A percentile compares a stretch with the other conserved stretches of the same genome.
phyloP scores from a whole-genome alignment of 768 basidiomycete species.

The Suillus weaverae region DNA sequence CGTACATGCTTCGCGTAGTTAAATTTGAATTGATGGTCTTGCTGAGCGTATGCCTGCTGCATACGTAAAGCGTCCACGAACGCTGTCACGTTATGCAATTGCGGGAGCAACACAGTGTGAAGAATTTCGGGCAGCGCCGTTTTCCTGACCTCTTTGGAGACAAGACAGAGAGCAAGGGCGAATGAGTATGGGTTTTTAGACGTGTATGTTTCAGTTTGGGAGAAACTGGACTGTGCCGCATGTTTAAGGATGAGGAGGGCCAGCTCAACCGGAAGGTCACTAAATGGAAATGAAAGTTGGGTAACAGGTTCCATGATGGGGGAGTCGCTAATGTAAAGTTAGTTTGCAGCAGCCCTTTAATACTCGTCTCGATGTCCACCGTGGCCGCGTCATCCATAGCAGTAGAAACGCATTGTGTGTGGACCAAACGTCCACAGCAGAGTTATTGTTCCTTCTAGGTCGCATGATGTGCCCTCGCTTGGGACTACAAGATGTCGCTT shows the following conservation, averaged over 20 bases:
- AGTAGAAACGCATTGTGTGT: neutral
- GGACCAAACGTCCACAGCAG: neutral
- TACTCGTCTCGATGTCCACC: neutral
- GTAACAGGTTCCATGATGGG: neutral
- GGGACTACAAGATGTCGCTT: neutral
- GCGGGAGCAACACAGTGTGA: neutral
- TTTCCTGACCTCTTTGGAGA: neutral
- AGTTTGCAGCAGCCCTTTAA: neutral
- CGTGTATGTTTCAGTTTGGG: neutral
- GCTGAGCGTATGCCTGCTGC: neutral
- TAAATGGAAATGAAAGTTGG: neutral
- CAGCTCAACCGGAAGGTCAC: neutral
- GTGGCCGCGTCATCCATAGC: neutral
- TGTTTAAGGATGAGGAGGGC: neutral
- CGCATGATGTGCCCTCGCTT: neutral
- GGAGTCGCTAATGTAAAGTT: neutral
- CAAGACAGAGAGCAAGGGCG: neutral
- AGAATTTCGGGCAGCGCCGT: neutral
- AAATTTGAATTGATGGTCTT: neutral
- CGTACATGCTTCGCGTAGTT: neutral
- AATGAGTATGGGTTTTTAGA: neutral
- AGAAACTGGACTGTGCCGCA: neutral
- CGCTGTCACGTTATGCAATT: neutral
- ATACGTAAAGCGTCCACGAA: neutral
- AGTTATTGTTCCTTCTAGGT: neutral